These are phyloP conservation scores for Ceratonia siliqua DNA, from an alignment of 306 rosid genomes.

Conservation along the genomic window DNA sequence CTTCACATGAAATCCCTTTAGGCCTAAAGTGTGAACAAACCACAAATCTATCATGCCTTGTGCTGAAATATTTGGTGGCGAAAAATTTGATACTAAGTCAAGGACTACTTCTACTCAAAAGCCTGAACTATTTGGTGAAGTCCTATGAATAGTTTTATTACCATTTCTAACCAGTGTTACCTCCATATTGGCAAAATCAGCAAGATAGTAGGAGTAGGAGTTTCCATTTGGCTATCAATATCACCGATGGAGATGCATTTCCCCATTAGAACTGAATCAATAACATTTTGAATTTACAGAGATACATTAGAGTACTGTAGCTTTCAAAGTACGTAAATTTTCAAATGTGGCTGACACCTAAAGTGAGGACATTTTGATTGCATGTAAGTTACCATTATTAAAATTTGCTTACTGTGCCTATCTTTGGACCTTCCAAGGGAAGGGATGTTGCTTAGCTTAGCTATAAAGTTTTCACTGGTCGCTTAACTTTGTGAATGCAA, in stretches of 20 bases:
- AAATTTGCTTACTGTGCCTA: slow-evolving; percentile 2
- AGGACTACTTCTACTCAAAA: no score
- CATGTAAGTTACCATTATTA: slow-evolving; percentile 1
- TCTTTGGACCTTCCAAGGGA: neutral
- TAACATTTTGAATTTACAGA: slow-evolving; percentile 4
- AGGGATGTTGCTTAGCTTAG: slow-evolving; percentile 4
- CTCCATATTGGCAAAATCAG: neutral
- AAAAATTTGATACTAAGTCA: no score
- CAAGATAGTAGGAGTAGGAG: neutral
- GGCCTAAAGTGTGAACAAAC: no score
- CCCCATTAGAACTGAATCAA: neutral
- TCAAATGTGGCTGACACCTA: neutral
- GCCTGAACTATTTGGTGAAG: no score
- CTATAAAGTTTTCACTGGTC: neutral
- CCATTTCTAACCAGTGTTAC: no score
- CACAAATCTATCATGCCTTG: no score
- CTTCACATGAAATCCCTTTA: no score
- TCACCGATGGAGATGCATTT: slow-evolving; percentile 1
- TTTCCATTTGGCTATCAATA: slow-evolving; percentile 3
- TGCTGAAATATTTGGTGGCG: no score
- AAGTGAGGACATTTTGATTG: slow-evolving; percentile 15
- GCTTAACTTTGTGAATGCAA: slow-evolving; percentile 26
- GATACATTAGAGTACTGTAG: neutral
- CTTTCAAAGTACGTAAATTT: neutral
- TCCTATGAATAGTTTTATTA: no score